A percentile compares a stretch with the other conserved stretches of the same genome.
phyloP scores from a whole-genome alignment of 108 stramenopile species.

The Skeletonema costatum region DNA sequence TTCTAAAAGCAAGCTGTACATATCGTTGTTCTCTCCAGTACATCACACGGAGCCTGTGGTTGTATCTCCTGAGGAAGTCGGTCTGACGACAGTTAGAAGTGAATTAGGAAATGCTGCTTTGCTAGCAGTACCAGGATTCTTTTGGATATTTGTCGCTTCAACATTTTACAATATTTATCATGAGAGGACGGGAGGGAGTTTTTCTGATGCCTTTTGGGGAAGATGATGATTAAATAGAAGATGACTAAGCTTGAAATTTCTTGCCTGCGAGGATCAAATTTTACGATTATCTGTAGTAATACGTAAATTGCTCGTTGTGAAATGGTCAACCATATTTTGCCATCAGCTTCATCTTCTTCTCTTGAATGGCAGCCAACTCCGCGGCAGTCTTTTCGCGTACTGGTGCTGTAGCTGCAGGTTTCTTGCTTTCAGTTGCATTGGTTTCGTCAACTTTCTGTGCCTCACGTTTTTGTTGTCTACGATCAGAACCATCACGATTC shows the following conservation, averaged over 20 bases:
- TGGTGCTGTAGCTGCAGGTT: slow-evolving; percentile 20
- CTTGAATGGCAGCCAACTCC: slow-evolving; percentile 74
- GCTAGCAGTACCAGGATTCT: slow-evolving; percentile 61
- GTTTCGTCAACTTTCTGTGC: neutral
- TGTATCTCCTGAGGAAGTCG: slow-evolving; percentile 65
- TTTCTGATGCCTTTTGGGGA: slow-evolving; percentile 63
- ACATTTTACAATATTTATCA: slow-evolving; percentile 57
- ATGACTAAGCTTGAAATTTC: neutral
- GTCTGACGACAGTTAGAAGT: slow-evolving; percentile 39
- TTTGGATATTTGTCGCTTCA: slow-evolving; percentile 54
- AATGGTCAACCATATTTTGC: slow-evolving; percentile 71
- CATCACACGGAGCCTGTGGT: slow-evolving; percentile 44
- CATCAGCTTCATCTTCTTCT: slow-evolving; percentile 81
- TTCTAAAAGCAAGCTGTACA: slow-evolving; percentile 10
- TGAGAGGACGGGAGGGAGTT: slow-evolving; percentile 57
- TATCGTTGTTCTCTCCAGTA: slow-evolving; percentile 33
- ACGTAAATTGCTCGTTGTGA: neutral
- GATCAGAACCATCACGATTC: slow-evolving; percentile 13
- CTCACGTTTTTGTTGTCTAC: slow-evolving; percentile 5
- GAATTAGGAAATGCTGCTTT: slow-evolving; percentile 45
- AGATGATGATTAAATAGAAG: slow-evolving; percentile 24
- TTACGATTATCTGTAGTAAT: neutral
- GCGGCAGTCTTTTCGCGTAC: slow-evolving; percentile 63
- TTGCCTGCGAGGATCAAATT: neutral
- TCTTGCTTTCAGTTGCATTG: slow-evolving; percentile 8